Evolutionary conservation across 2,329 filamentous ascomycete species (phyloP).

Genomic region (Neofusicoccum sp.): DNA sequence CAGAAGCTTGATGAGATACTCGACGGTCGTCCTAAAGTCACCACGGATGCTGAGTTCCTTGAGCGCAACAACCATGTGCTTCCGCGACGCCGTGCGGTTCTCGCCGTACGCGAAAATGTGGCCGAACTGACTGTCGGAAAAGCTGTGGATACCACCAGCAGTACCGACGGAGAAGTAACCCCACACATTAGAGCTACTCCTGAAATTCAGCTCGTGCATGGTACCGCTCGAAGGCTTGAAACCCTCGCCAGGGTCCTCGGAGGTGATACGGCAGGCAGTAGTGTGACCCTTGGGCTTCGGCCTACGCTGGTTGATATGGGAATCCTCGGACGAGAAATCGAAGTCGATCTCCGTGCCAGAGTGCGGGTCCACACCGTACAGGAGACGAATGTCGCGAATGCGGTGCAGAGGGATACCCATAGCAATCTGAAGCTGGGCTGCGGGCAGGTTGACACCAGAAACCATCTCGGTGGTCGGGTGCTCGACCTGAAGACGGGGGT

Average conservation of each 20-base stretch:
- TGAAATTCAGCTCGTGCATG: conserved; percentile 98
- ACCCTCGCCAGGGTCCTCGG: conserved; percentile 95
- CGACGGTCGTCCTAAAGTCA: conserved; percentile 97
- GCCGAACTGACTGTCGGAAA: conserved; percentile 97
- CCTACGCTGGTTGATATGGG: conserved; percentile 78
- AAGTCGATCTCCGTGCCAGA: conserved; percentile 88
- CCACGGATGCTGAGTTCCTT: conserved; percentile 99
- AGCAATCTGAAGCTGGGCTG: conserved; percentile 95
- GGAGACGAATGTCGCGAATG: conserved; percentile 90
- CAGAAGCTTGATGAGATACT: conserved; percentile 97
- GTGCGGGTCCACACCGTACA: conserved; percentile 94
- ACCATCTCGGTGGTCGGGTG: conserved; percentile 99
- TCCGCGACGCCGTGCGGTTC: conserved; percentile 91
- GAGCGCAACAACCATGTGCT: conserved; percentile 98
- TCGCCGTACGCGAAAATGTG: conserved; percentile 99
- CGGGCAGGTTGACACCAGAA: conserved; percentile 92
- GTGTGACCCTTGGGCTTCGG: conserved; percentile 95
- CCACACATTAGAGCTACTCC: conserved; percentile 98
- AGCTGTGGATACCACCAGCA: conserved; percentile 95
- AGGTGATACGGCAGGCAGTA: conserved; percentile 98
- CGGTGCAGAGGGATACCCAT: conserved; percentile 97
- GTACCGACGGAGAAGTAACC: conserved; percentile 99
- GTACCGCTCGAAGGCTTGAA: conserved; percentile 99
- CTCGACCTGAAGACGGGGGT: conserved; percentile 98
- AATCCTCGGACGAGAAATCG: conserved; percentile 85